Evolutionary conservation across 495 filamentous ascomycete genomes (phyloP), one percentile per base, ranked within the genome.

Genomic region (Emericellopsis terricola): DNA sequence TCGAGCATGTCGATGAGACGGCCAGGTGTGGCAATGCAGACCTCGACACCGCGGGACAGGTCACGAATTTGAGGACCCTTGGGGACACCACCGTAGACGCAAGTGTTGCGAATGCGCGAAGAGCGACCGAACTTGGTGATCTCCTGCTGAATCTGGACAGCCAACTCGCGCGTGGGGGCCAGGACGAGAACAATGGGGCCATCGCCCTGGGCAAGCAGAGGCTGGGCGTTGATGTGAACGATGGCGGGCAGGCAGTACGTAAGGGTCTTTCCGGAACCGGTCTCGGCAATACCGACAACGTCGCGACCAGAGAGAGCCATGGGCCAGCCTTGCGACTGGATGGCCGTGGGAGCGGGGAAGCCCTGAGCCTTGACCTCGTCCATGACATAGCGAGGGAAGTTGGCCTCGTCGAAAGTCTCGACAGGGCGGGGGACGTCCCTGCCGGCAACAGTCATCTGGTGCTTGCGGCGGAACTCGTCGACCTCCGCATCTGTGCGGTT

Each of bases 1-100:
- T 97, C 89, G 23, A 97, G 65, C 89, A 97, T 97, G 47, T 97
- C 89, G 43, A 97, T 97, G 40, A 97, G 58, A 66, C 89, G 86
- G 50, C 89, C 89, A 15, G 89, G 89, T 20, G 89, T 97, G 32
- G 89, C 89, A 59, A 97, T 97, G 68, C 76, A 77, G 37, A 87
- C 81, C 59, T 87, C 81, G 28, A 87, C 81, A 48, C 81, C 81
- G 42, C 78, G 70, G 44, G 81, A 71, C 34, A 97, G 75, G 47
- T 97, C 89, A 47, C 89, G 78, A 40, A 94, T 94, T 51, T 97
- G 89, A 31, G 78, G 78, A 38, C 89, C 89, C 57, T 92, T 93
- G 40, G 89, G 89, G 37, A 97, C 89, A 73, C 89, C 89, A 50
- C 89, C 89, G 57, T 97, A 97, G 29, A 97, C 86, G 63, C 89